Conservation (phyloP, 2,329 filamentous ascomycete genomes). For the Phyllosticta capitalensis region DNA sequence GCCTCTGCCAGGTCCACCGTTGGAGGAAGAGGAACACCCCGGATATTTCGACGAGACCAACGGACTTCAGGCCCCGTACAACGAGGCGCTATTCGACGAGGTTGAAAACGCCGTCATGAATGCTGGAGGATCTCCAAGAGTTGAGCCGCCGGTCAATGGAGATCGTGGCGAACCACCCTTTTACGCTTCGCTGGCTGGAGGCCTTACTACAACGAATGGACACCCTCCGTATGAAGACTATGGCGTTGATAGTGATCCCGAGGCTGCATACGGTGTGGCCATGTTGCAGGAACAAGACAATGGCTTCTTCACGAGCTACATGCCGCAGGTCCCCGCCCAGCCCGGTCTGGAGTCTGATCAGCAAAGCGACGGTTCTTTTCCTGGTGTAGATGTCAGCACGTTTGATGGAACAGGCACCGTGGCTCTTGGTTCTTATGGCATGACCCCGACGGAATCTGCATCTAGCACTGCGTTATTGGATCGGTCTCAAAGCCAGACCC, state of each 20-base stretch:
- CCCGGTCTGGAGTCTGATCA: background rate
- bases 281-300: conserved; percentile 47
- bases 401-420: background rate
- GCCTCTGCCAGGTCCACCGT: conserved; percentile 49
- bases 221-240: conserved; percentile 28
- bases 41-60: conserved; percentile 9
- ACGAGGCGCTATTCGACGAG: conserved; percentile 48
- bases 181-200: conserved; percentile 13
- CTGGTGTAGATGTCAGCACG: background rate
- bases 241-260: conserved; percentile 73
- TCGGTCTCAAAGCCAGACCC: conserved; percentile 21
- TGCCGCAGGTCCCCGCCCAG: background rate
- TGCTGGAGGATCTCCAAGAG: conserved; percentile 13
- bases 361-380: background rate
- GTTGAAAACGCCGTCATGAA: conserved; percentile 44
- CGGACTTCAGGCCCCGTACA: background rate
- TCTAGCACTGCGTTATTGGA: conserved; percentile 9
- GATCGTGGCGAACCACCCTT: conserved; percentile 14
- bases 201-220: conserved; percentile 39
- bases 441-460: background rate
- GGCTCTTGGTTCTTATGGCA: background rate
- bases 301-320: background rate
- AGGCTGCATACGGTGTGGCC: conserved; percentile 73
- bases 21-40: conserved; percentile 29
- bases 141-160: background rate